These are phyloP conservation scores for Polychaeton citri DNA, from an alignment of 2,329 filamentous ascomycete species.

Conservation along the genomic window DNA sequence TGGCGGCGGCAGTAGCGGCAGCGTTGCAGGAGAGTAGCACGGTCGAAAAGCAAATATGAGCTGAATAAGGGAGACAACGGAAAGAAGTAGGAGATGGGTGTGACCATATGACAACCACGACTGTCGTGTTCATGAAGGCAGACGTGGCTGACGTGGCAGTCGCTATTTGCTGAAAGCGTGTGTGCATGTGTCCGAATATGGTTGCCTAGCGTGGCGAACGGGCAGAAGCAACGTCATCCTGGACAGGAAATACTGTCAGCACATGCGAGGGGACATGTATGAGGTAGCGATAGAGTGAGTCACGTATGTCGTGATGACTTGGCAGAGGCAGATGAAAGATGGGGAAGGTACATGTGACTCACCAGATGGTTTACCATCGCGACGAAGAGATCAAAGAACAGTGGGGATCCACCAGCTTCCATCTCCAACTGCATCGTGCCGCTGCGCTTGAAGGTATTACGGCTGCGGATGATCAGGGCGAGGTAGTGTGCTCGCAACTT, in stretches of 20 bases:
- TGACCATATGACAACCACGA: too few relatives aligned
- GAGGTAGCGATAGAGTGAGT: slow-evolving; percentile 3
- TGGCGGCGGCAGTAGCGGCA: too few relatives aligned
- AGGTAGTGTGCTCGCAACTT: slow-evolving; percentile 84
- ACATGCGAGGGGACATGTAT: slow-evolving; percentile 3
- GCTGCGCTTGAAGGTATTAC: slow-evolving; percentile 81
- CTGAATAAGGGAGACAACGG: neutral
- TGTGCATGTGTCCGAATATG: neutral
- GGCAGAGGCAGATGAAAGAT: neutral
- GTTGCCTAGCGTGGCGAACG: slow-evolving; percentile 10
- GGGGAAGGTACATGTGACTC: slow-evolving; percentile 27
- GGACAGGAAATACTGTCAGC: slow-evolving; percentile 1
- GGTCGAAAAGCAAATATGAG: too few relatives aligned
- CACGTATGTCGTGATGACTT: neutral
- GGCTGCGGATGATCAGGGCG: slow-evolving; percentile 77
- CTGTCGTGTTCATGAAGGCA: neutral
- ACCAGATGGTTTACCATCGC: slow-evolving; percentile 83
- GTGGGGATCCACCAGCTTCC: slow-evolving; percentile 62
- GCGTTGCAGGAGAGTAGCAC: too few relatives aligned
- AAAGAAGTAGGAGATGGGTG: neutral
- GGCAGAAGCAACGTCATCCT: slow-evolving; percentile 16
- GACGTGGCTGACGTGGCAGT: neutral
- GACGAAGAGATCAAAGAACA: slow-evolving; percentile 91
- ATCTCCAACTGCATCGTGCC: slow-evolving; percentile 95
- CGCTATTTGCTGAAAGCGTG: neutral